Conservation (phyloP, 768 basidiomycete genomes). For the Panellus pusillus region DNA sequence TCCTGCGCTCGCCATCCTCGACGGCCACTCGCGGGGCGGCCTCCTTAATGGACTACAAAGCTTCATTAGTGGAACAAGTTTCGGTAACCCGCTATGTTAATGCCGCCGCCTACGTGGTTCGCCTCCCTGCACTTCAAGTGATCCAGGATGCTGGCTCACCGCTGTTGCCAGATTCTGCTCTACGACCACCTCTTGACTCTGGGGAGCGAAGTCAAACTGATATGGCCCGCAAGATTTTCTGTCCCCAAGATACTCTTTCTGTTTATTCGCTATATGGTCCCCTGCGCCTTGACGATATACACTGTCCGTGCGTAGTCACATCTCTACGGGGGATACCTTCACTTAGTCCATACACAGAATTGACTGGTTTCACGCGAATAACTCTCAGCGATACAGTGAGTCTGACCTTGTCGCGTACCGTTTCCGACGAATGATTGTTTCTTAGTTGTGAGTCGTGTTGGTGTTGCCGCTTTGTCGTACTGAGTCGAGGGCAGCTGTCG, state of each 20-base stretch:
- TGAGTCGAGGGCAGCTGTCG: slow-evolving; percentile 1
- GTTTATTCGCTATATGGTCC: slow-evolving; percentile 16
- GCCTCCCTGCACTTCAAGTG: not conserved
- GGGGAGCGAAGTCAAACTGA: slow-evolving; percentile 12
- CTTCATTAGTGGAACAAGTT: not conserved
- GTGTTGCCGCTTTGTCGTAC: not conserved
- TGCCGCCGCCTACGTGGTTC: slow-evolving; percentile 15
- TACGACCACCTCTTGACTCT: slow-evolving; percentile 19
- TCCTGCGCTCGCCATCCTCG: slow-evolving; percentile 1
- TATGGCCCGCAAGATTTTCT: slow-evolving; percentile 14
- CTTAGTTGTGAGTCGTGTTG: slow-evolving; percentile 15
- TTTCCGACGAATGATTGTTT: not conserved
- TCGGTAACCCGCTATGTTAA: slow-evolving; percentile 15
- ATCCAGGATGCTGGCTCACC: not conserved
- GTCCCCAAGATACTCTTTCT: slow-evolving; percentile 14
- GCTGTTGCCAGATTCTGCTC: slow-evolving; percentile 10
- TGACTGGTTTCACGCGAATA: slow-evolving; percentile 1
- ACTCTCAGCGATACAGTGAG: slow-evolving; percentile 3
- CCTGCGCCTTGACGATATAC: slow-evolving; percentile 6
- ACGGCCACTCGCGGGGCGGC: slow-evolving; percentile 3
- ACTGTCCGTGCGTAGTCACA: slow-evolving; percentile 11
- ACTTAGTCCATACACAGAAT: not conserved
- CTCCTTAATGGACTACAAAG: slow-evolving; percentile 5
- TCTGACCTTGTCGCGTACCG: not conserved
- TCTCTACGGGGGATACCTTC: no score